Evolutionary conservation across 768 basidiomycete genomes (phyloP).

Genomic region (Mycena leptocephala): DNA sequence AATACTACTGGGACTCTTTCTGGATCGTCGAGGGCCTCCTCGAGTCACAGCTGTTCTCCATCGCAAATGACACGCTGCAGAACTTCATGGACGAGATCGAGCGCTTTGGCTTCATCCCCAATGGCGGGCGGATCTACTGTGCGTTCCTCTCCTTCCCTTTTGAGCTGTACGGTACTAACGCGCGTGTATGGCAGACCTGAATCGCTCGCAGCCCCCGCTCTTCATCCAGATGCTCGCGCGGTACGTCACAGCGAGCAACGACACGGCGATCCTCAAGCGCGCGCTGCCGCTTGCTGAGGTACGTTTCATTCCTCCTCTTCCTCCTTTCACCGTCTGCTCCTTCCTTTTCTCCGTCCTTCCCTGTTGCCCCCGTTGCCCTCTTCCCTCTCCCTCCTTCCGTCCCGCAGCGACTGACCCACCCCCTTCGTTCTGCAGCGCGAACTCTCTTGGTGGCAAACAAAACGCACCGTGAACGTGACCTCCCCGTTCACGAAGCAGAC

Average conservation of each 20-base stretch:
- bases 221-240: slow-evolving; percentile 94
- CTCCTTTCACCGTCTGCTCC: not conserved
- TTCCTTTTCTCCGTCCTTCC: too few relatives aligned
- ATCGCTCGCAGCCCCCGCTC: slow-evolving; percentile 94
- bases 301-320: slow-evolving; percentile 26
- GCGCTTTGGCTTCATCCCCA: slow-evolving; percentile 91
- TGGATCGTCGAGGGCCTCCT: slow-evolving; percentile 94
- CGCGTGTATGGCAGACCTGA: slow-evolving; percentile 68
- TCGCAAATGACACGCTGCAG: slow-evolving; percentile 84
- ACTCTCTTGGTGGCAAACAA: slow-evolving; percentile 85
- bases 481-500: slow-evolving; percentile 82
- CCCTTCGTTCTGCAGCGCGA: slow-evolving; percentile 70
- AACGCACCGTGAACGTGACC: slow-evolving; percentile 78
- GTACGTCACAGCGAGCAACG: slow-evolving; percentile 83
- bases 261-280: slow-evolving; percentile 81
- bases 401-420: not conserved
- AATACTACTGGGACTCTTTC: slow-evolving; percentile 83
- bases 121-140: slow-evolving; percentile 95
- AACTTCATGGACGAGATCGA: slow-evolving; percentile 98
- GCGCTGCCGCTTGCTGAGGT: slow-evolving; percentile 92
- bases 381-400: not conserved
- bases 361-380: not conserved
- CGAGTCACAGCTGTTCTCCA: slow-evolving; percentile 79
- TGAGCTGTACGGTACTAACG: not conserved
- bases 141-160: slow-evolving; percentile 28